Evolutionary conservation across 768 basidiomycete genomes (phyloP).

Genomic region (Boletus vinaceobasis): DNA sequence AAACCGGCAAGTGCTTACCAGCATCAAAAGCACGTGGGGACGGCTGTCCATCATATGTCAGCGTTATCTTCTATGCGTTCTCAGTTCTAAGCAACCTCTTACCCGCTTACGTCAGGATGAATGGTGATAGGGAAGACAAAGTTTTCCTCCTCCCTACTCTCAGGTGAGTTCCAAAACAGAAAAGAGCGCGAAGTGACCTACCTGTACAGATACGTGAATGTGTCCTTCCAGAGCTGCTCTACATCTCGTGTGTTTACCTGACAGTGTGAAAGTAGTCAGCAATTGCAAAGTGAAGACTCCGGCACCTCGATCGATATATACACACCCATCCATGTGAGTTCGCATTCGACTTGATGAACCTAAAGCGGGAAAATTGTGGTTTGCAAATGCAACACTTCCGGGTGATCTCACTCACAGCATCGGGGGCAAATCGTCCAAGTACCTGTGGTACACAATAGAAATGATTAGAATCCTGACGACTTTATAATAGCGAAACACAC

Average conservation of each 20-base stretch:
- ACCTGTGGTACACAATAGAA: slow-evolving; percentile 34
- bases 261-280: neutral
- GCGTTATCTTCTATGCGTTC: neutral
- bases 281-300: neutral
- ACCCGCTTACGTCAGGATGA: slow-evolving; percentile 75
- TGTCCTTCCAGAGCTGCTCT: slow-evolving; percentile 75
- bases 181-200: slow-evolving; percentile 15
- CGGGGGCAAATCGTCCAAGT: slow-evolving; percentile 71
- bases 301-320: neutral
- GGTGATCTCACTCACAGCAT: slow-evolving; percentile 49
- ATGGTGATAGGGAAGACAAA: slow-evolving; percentile 77
- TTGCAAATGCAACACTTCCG: neutral
- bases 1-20: slow-evolving; percentile 37
- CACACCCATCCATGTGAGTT: slow-evolving; percentile 73
- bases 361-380: slow-evolving; percentile 16
- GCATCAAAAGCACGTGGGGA: slow-evolving; percentile 72
- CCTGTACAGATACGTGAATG: slow-evolving; percentile 66
- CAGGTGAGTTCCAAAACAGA: neutral
- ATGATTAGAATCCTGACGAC: neutral
- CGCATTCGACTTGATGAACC: slow-evolving; percentile 65
- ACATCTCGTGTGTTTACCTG: slow-evolving; percentile 64
- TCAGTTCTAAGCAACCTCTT: slow-evolving; percentile 19
- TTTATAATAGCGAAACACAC: slow-evolving; percentile 31
- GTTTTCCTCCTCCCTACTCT: slow-evolving; percentile 52
- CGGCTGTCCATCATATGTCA: slow-evolving; percentile 35